Conservation (phyloP, 805 yeast species). For the Lipomyces mesembrius region DNA sequence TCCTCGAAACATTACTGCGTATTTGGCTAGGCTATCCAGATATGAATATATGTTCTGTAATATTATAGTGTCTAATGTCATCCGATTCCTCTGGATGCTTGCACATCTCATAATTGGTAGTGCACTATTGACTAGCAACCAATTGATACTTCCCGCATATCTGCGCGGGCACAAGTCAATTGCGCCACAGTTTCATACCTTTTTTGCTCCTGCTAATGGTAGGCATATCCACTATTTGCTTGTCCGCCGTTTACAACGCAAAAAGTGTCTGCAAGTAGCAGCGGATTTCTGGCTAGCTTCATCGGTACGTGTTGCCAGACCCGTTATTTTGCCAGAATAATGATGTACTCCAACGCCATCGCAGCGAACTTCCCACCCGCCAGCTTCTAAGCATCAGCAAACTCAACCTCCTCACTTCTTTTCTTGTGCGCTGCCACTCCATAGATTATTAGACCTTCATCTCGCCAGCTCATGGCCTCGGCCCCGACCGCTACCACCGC, state of each 20-base stretch:
- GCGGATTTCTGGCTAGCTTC: neutral
- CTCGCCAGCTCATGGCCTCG: constrained; percentile 15
- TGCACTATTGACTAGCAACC: neutral
- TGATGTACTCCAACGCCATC: neutral
- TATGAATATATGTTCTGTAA: neutral
- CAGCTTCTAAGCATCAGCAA: neutral
- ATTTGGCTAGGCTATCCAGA: neutral
- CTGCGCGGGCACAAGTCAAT: neutral
- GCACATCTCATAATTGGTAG: neutral
- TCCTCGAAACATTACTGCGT: neutral
- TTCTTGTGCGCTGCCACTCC: neutral
- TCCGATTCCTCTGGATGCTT: neutral
- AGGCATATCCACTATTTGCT: neutral
- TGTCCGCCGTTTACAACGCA: neutral
- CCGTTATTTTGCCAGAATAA: neutral
- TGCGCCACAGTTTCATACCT: neutral
- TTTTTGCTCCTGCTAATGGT: neutral
- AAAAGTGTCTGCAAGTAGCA: neutral
- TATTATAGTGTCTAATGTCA: neutral
- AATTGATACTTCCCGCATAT: too few species aligned
- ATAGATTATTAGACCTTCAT: neutral
- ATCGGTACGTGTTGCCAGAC: neutral
- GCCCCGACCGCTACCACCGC: constrained; percentile 20
- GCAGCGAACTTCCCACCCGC: too few species aligned
- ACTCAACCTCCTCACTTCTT: neutral